Conservation (phyloP, 257 asterid genomes). For the Phtheirospermum japonicum region DNA sequence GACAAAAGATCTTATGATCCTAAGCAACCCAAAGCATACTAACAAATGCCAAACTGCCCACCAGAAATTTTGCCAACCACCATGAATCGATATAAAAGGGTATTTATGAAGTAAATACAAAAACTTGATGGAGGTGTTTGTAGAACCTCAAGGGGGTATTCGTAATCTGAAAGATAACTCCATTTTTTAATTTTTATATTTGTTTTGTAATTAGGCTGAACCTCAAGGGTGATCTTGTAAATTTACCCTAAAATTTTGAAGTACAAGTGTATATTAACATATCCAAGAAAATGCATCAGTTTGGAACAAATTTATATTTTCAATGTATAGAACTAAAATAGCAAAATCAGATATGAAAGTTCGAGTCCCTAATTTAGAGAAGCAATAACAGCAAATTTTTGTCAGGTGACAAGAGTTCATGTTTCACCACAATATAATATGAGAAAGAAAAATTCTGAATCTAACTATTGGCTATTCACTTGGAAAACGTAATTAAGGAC, state of each 20-base stretch:
- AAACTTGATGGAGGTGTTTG: not conserved
- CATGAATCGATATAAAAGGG: constrained; percentile 10
- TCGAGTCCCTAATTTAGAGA: constrained; percentile 1
- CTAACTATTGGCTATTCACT: not conserved
- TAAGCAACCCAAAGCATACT: constrained; percentile 12
- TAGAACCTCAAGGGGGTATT: too few species aligned
- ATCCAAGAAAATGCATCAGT: too few species aligned
- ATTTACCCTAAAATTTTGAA: too few species aligned
- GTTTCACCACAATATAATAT: constrained; percentile 18
- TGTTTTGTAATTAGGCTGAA: too few species aligned
- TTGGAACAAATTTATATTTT: too few species aligned
- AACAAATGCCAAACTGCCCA: constrained; percentile 4
- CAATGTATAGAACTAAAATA: not conserved
- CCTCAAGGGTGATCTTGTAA: too few species aligned
- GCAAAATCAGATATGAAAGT: not conserved
- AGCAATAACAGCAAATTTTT: constrained; percentile 11
- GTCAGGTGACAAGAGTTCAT: constrained; percentile 13
- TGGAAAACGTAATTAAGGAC: constrained; percentile 12
- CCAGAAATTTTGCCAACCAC: constrained; percentile 16
- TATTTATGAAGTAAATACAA: not conserved
- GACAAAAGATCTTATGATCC: constrained; percentile 3
- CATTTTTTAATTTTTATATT: too few species aligned
- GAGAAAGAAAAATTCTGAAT: not conserved
- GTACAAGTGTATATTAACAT: too few species aligned
- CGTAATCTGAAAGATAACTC: too few species aligned